Evolutionary conservation across 2,329 filamentous ascomycete species (phyloP), one percentile per base, ranked within the genome.

Genomic region (Penicillium sclerotigenum): DNA sequence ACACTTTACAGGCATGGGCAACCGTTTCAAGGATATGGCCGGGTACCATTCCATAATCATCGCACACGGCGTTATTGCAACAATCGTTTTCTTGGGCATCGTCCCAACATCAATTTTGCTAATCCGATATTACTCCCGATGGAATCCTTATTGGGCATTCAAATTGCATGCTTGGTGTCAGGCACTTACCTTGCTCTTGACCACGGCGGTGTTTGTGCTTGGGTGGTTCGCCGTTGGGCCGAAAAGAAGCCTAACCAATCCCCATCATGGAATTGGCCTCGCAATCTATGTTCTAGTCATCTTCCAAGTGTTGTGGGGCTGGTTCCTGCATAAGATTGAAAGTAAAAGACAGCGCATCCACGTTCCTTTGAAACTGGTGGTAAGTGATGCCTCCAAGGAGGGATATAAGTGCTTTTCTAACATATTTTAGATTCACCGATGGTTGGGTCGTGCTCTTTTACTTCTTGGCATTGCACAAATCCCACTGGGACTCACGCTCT

Each of bases 391-490:
- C 31, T n/a, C 45, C 22, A 18, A 46, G 20, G 33, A 37, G 16
- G 3, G 6, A n/a, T 29, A 16, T 16, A 13, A 16, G 29, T 13
- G 18, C 16, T 29, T 5, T 42, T 41, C 62, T 70, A 54, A 65
- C 79, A 7, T 77, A 81, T 80, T 80, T 36, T 80, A 89, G 81
- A 73, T 97, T 40, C 94, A 99, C 75, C 89, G 92, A 70, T 97
- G 94, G 91, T 76, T 89, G 18, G 94, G 94, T 18, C 82, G 92
- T 55, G 77, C 83, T 0, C 85, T 93, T 65, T 88, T 89, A 3
- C 75, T 97, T 18, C 79, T 99, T 4, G 94, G 90, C 0, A 86
- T 97, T 62, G 83, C 87, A 4, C 94, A 99, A 71, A 85, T 99
- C 11, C 89, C 94, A 0, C 80, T 99, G 0, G 94, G 94, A 0